Evolutionary conservation across 352 stramenopile species (phyloP).

Genomic region (Blastocystis sp.): DNA sequence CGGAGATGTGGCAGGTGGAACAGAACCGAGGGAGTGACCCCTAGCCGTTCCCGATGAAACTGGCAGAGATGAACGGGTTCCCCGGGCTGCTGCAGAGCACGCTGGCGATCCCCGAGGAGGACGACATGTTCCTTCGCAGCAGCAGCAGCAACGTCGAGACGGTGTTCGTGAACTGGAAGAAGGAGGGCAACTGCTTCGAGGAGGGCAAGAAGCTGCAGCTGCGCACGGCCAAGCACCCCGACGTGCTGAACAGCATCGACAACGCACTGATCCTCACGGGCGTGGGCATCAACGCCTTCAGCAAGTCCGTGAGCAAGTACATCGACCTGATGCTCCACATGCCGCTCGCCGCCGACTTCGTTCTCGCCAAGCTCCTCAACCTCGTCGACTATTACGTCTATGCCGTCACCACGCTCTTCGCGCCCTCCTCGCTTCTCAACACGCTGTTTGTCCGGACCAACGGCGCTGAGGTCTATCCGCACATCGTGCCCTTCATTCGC

Average conservation of each 20-base stretch:
- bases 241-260: constrained; percentile 61
- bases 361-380: constrained; percentile 24
- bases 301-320: constrained; percentile 61
- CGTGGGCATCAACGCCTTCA: constrained; percentile 63
- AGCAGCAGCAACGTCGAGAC: constrained; percentile 21
- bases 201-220: constrained; percentile 66
- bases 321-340: constrained; percentile 55
- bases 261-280: constrained; percentile 63
- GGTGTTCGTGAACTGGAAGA: constrained; percentile 58
- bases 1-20: constrained; percentile 62
- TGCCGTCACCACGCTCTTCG: constrained; percentile 54
- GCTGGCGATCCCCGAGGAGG: constrained; percentile 50
- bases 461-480: constrained; percentile 21
- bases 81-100: constrained; percentile 59
- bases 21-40: neutral
- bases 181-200: constrained; percentile 66
- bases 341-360: constrained; percentile 44
- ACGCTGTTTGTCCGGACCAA: constrained; percentile 53
- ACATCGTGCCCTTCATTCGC: constrained; percentile 62
- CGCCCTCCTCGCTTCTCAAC: constrained; percentile 29
- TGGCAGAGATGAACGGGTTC: constrained; percentile 68
- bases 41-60: constrained; percentile 65
- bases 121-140: constrained; percentile 66
- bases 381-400: constrained; percentile 68
- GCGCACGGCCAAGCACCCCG: constrained; percentile 1